Percentiles rank a stretch among this genome's conserved stretches.
Conservation (phyloP, 331 rosid species). For the Acacia pycnantha region DNA sequence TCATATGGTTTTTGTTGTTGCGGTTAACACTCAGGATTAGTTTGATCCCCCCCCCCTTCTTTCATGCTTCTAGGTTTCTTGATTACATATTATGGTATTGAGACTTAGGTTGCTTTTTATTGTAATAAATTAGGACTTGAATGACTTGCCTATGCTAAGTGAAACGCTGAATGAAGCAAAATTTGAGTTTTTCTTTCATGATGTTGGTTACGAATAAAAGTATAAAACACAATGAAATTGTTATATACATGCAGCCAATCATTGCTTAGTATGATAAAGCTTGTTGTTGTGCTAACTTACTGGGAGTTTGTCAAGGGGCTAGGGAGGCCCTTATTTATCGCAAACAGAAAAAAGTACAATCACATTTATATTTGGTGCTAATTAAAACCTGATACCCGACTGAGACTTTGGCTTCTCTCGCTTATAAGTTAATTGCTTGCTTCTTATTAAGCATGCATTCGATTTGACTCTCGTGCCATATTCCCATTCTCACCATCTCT, state of each 20-base stretch:
- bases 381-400: not conserved
- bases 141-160: not conserved
- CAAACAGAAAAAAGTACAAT: not conserved
- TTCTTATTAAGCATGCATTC: not conserved
- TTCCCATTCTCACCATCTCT: conserved; percentile 9
- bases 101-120: not conserved
- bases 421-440: not conserved
- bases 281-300: not conserved
- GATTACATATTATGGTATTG: not conserved
- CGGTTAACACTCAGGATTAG: not conserved
- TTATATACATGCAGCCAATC: not conserved
- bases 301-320: not conserved
- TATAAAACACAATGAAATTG: not conserved
- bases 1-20: not conserved
- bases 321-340: not conserved
- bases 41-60: not conserved
- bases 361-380: not conserved
- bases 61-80: not conserved
- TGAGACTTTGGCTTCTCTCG: not conserved
- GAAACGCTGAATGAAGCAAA: not conserved
- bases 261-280: not conserved
- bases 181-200: not conserved
- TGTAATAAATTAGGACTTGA: not conserved
- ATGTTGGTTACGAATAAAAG: not conserved
- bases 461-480: not conserved